A percentile compares a stretch with the other conserved stretches of the same genome.
Evolutionary conservation across 257 asterid genomes (phyloP).

Genomic region (Cinchona pubescens): DNA sequence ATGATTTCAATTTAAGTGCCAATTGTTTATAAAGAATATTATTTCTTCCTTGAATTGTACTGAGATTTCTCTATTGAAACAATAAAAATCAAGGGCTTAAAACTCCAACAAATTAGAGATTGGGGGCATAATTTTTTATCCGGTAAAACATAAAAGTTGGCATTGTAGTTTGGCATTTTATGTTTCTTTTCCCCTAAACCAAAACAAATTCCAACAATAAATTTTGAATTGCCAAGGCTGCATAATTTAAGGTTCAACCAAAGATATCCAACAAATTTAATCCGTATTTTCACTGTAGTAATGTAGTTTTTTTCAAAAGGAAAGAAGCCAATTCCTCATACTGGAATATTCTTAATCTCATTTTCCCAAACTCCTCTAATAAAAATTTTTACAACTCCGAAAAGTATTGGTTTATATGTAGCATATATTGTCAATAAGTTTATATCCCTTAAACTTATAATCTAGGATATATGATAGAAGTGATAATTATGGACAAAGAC

Average conservation of each 20-base stretch:
- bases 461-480: no score
- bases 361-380: background rate
- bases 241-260: background rate
- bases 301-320: background rate
- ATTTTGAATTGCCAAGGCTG: background rate
- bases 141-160: no score
- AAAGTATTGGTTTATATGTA: background rate
- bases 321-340: background rate
- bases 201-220: background rate
- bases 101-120: background rate
- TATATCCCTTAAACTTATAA: no score
- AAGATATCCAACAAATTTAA: no score
- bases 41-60: background rate
- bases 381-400: background rate
- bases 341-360: background rate
- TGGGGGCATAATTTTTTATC: background rate
- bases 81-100: background rate
- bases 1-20: background rate
- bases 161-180: no score
- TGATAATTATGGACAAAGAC: no score
- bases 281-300: no score
- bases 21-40: no score
- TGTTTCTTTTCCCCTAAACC: background rate
- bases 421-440: background rate
- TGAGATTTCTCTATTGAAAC: background rate